Conservation (phyloP, 257 asterid species). For the Solanum rostratum region DNA sequence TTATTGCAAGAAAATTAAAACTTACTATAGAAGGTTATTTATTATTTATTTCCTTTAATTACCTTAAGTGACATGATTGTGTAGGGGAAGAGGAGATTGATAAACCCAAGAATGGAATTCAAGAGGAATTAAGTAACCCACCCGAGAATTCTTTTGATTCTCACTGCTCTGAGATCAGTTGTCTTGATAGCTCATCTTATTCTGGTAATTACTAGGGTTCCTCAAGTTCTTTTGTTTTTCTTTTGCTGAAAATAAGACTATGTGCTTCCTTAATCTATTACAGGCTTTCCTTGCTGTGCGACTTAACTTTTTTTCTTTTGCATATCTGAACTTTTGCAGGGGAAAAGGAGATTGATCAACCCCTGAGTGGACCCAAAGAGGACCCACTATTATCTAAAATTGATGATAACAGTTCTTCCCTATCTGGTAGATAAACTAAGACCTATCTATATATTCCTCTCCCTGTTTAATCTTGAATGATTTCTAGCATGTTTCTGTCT, state of each 20-base stretch:
- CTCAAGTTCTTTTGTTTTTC: background rate
- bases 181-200: conserved; percentile 35
- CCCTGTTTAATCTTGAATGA: background rate
- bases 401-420: background rate
- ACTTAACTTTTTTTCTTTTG: background rate
- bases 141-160: background rate
- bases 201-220: conserved; percentile 18
- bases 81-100: background rate
- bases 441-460: background rate
- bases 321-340: background rate
- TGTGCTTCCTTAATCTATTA: background rate
- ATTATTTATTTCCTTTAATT: background rate
- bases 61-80: background rate
- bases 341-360: background rate
- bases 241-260: background rate
- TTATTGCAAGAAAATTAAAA: background rate
- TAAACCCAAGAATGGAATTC: background rate
- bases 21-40: background rate
- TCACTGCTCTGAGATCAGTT: conserved; percentile 11
- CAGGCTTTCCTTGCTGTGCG: background rate
- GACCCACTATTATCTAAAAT: background rate
- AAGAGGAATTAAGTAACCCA: background rate
- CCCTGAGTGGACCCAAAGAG: background rate
- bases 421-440: conserved; percentile 1
- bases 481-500: background rate